Conservation (phyloP, 768 basidiomycete genomes). For the Cubamyces sp. region DNA sequence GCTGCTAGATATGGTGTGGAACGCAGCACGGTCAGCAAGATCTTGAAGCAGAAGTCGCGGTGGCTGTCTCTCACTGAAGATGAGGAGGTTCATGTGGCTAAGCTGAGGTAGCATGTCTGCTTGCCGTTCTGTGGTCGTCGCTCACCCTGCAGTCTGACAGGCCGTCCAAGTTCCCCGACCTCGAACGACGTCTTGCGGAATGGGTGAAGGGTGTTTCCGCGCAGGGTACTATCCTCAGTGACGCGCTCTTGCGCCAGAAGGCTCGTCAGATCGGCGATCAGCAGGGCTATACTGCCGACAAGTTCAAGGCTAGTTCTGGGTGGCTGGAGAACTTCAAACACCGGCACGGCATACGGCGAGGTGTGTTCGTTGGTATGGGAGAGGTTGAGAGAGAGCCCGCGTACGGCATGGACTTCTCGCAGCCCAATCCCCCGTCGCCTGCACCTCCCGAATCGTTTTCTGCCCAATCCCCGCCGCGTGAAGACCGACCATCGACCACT, state of each 20-base stretch:
- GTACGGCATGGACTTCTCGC: conserved; percentile 11
- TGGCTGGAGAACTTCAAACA: conserved; percentile 94
- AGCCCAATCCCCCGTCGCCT: background rate
- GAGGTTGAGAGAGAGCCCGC: conserved; percentile 29
- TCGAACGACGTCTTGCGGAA: conserved; percentile 66
- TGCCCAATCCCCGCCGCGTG: background rate
- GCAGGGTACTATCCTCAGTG: conserved; percentile 56
- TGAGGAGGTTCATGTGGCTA: conserved; percentile 61
- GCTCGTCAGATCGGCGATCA: conserved; percentile 67
- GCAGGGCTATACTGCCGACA: conserved; percentile 62
- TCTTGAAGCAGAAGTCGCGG: conserved; percentile 80
- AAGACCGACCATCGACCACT: background rate
- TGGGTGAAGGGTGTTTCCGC: conserved; percentile 63
- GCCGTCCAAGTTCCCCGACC: conserved; percentile 78
- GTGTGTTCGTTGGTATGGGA: conserved; percentile 54
- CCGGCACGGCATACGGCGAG: conserved; percentile 74
- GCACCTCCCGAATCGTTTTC: background rate
- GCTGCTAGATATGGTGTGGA: conserved; percentile 77
- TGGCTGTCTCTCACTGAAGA: conserved; percentile 75
- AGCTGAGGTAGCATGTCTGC: conserved; percentile 57
- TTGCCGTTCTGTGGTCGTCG: background rate
- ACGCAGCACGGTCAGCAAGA: conserved; percentile 93
- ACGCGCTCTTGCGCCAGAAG: conserved; percentile 64
- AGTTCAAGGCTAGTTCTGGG: conserved; percentile 90
- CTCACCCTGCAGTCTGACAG: conserved; percentile 40